Evolutionary conservation across 441 rosid genomes (phyloP), one percentile per base, ranked within the genome.

Genomic region (Aleurites moluccanus): DNA sequence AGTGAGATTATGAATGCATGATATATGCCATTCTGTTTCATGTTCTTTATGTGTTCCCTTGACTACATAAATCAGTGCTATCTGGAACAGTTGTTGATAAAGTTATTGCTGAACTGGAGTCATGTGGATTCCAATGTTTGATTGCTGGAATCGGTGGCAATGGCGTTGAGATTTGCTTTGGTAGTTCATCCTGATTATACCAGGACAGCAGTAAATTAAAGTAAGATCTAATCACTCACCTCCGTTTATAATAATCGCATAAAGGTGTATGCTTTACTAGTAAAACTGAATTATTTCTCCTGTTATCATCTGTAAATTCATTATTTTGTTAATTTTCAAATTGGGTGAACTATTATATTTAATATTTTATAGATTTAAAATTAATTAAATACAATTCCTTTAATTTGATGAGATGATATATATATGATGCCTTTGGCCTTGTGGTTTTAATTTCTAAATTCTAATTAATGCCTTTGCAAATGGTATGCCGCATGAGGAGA

Each of bases 91-190:
- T 88, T 53, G 84, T 88, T n/a, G 89, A 88, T 16, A 87, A 89
- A 85, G 89, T 86, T 59, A 83, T 80, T 18, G 68, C 83, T 20
- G 98, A 95, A 82, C 84, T 95, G 1, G 95, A 92, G 76, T 80
- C 94, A 2, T 81, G 81, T 27, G 97, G 99, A 55, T 93, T 93
- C 78, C 97, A 95, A 75, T 93, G 99, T 69, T 75, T 91, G 79
- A 82, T 80, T 60, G 94, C 89, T 0, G 87, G 83, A 21, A 88
- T 90, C 14, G 97, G 97, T 27, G 98, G 98, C 14, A 80, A 74
- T 0, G 99, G 98, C 38, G 95, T 78, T 64, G 88, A 91, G 69
- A 74, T 93, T 77, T 80, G 83, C 83, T 83, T 85, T 75, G 72
- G 73, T 2, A 61, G 56, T 69, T 75, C 78, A 11, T 77, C 88